Percentiles rank a stretch among this genome's conserved stretches.
Evolutionary conservation across 2,329 filamentous ascomycete species (phyloP).

Genomic region (Colletotrichum tamarilloi): DNA sequence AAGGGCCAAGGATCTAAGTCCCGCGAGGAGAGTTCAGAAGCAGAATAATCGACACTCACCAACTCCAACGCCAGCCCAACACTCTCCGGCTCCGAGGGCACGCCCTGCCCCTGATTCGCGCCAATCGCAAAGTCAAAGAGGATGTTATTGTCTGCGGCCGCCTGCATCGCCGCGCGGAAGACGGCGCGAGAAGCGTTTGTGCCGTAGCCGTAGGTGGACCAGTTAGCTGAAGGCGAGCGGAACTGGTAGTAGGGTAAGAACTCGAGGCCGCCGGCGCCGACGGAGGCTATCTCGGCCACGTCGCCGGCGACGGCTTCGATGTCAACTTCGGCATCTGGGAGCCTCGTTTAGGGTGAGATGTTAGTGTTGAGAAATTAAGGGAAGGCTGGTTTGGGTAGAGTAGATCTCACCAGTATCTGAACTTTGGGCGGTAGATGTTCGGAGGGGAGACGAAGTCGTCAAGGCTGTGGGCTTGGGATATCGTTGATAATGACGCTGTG

Average conservation of each 20-base stretch:
- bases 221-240: not conserved
- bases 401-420: not conserved
- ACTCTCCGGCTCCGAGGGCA: not conserved
- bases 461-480: not conserved
- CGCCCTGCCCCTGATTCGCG: not conserved
- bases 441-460: not conserved
- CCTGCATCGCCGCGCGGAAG: not conserved
- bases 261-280: not conserved
- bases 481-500: too few species aligned
- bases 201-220: not conserved
- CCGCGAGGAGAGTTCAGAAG: too few species aligned
- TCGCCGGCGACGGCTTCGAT: not conserved
- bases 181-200: not conserved
- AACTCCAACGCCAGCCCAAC: not conserved
- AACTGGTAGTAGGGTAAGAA: not conserved
- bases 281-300: not conserved
- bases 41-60: not conserved
- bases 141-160: not conserved
- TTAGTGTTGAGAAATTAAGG: not conserved
- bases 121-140: not conserved
- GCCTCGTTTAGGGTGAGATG: not conserved
- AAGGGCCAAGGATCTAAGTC: not conserved
- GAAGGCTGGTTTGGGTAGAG: not conserved
- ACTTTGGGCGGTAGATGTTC: not conserved
- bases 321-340: not conserved